Evolutionary conservation across 345 rosid genomes (phyloP).

Genomic region (Sonneratia alba): DNA sequence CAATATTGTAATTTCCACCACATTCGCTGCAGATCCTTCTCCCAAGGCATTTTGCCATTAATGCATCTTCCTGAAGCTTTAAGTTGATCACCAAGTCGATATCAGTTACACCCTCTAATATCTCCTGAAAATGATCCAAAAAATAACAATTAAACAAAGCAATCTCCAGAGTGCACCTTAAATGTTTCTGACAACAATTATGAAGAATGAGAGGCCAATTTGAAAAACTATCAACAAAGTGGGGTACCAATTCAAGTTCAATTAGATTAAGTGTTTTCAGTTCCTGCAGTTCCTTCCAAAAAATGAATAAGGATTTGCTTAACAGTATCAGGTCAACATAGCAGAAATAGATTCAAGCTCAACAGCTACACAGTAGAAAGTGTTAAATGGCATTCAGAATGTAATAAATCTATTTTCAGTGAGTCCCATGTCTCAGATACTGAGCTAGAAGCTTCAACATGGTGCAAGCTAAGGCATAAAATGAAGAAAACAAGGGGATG

Average conservation of each 20-base stretch:
- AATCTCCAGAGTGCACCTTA: not conserved
- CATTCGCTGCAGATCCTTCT: constrained; percentile 90
- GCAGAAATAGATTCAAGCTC: not conserved
- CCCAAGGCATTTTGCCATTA: constrained; percentile 90
- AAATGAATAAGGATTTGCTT: not conserved
- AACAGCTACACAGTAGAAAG: not conserved
- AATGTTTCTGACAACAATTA: not conserved
- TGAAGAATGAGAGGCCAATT: not conserved
- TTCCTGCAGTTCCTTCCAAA: not conserved
- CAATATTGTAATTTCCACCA: constrained; percentile 81
- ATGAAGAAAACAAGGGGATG: not conserved
- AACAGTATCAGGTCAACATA: not conserved
- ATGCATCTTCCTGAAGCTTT: constrained; percentile 78
- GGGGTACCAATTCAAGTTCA: not conserved
- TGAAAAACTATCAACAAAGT: too few species aligned
- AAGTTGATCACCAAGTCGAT: constrained; percentile 76
- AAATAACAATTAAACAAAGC: not conserved
- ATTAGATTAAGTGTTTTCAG: not conserved
- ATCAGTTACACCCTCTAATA: constrained; percentile 77
- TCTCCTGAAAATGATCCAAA: constrained; percentile 44
- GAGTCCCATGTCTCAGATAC: not conserved
- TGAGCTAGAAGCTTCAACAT: not conserved
- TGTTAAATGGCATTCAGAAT: not conserved
- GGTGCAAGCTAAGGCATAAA: not conserved
- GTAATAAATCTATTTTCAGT: not conserved